phyloP scores from a whole-genome alignment of 2,329 filamentous ascomycete genomes.

The Fusarium transvaalense region DNA sequence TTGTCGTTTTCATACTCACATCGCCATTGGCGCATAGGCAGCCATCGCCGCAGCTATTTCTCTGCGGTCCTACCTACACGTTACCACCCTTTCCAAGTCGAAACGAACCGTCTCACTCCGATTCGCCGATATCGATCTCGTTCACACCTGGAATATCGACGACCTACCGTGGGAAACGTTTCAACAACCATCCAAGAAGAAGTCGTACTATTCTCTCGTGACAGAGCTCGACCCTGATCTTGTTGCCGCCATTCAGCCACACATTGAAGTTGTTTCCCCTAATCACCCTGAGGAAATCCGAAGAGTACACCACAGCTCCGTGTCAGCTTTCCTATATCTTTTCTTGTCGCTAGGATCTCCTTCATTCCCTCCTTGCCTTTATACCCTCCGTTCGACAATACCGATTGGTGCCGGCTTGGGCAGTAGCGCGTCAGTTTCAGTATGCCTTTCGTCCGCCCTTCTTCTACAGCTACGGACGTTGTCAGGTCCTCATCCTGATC shows the following conservation, averaged over 20 bases:
- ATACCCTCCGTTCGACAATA: slow-evolving; percentile 92
- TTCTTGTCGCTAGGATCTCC: slow-evolving; percentile 88
- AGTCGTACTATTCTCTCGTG: slow-evolving; percentile 91
- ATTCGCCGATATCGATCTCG: slow-evolving; percentile 90
- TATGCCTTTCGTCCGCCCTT: slow-evolving; percentile 87
- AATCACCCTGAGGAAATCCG: slow-evolving; percentile 75
- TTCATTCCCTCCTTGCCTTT: slow-evolving; percentile 83
- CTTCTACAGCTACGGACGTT: slow-evolving; percentile 89
- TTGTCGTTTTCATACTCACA: slow-evolving; percentile 36
- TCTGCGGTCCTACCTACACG: slow-evolving; percentile 93
- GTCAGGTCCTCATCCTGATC: slow-evolving; percentile 90
- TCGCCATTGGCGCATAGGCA: slow-evolving; percentile 63
- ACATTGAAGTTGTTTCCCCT: slow-evolving; percentile 78
- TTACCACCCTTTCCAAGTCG: slow-evolving; percentile 93
- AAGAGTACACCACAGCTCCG: slow-evolving; percentile 86
- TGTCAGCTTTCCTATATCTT: slow-evolving; percentile 89
- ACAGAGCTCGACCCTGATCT: slow-evolving; percentile 87
- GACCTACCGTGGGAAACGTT: slow-evolving; percentile 89
- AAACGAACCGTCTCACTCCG: slow-evolving; percentile 87
- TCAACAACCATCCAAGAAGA: slow-evolving; percentile 85
- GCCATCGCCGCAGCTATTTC: slow-evolving; percentile 96
- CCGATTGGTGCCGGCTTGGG: slow-evolving; percentile 92
- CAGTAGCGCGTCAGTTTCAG: slow-evolving; percentile 93
- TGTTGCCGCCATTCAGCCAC: slow-evolving; percentile 82
- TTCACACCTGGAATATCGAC: slow-evolving; percentile 95